Evolutionary conservation across 805 yeast species (phyloP).

Genomic region (Allodekkera sacchari): DNA sequence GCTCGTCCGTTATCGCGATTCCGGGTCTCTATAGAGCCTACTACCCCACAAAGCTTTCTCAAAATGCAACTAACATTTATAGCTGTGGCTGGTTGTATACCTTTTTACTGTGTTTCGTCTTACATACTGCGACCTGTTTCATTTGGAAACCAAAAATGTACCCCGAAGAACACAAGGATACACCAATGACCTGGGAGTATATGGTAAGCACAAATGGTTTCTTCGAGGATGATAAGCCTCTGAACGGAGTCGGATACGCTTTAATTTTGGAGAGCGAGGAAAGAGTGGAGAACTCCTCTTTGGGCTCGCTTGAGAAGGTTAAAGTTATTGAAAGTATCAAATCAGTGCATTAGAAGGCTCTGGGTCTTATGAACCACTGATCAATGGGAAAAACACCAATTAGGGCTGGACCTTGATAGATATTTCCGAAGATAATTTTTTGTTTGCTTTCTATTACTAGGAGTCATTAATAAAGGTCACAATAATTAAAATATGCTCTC

Average conservation of each 20-base stretch:
- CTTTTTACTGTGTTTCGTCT: too few relatives aligned
- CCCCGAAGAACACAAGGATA: conserved; percentile 13
- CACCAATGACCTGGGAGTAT: conserved; percentile 16
- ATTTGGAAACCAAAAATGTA: conserved; percentile 12
- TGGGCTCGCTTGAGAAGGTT: too few relatives aligned
- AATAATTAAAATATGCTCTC: too few relatives aligned
- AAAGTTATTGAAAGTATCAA: too few relatives aligned
- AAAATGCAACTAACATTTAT: conserved; percentile 14
- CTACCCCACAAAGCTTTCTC: conserved; percentile 10
- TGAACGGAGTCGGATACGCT: conserved; percentile 17
- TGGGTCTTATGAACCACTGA: too few relatives aligned
- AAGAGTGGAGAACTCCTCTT: too few relatives aligned
- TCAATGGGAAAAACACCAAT: too few relatives aligned
- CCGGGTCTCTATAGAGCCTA: conserved; percentile 22
- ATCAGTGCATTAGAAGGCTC: too few relatives aligned
- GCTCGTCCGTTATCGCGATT: conserved; percentile 14
- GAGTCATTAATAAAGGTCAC: too few relatives aligned
- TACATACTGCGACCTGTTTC: not conserved
- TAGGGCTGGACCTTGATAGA: too few relatives aligned
- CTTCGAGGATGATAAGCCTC: conserved; percentile 18
- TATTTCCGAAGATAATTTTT: too few relatives aligned
- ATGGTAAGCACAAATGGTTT: conserved; percentile 15
- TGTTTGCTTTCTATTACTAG: too few relatives aligned
- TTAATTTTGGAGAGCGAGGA: conserved; percentile 13
- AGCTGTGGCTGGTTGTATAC: conserved; percentile 21